Evolutionary conservation across 768 basidiomycete species (phyloP), one percentile per base, ranked within the genome.

Genomic region (Gloeopeniophorella convolvens): DNA sequence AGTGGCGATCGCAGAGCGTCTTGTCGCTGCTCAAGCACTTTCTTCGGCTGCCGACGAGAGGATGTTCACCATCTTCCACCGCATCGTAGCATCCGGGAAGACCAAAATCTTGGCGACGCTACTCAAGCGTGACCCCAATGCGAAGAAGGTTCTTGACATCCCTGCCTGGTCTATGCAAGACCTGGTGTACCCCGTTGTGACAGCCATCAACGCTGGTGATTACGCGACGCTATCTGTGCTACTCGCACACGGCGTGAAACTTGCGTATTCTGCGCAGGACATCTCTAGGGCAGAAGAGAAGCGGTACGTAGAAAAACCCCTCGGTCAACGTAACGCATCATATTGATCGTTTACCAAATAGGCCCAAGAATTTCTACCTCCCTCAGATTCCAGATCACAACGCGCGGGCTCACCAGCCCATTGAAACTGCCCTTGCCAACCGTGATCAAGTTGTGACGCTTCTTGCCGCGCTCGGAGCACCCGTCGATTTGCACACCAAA

Each of bases 11-110:
- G 63, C 55, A 1, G 62, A 63, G 49, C 59, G 58, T 44, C 58
- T 70, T 3, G 32, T 69, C 18, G 52, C 61, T 0, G 57, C 58
- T 12, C 65, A 64, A 18, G 67, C 65, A 1, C 47, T 59, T 3
- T 64, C 63, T 8, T 62, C 64, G 0, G 55, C 63, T 23, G 68
- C 65, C 0, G 63, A 69, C 41, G 55, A 57, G 1, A 43, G 51
- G 7, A 51, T 65, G 20, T 42, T 61, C 36, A 64, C 68, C 3
- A 57, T 65, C 23, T 64, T 70, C 53, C 68, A 68, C 51, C 59
- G 58, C 18, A 31, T 66, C 9, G 65, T 68, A 11, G 42, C 48
- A 16, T 27, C 54, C 4, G 20, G 47, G 20, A 64, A 61, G 32
- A 54, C 62, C 7, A 42, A 54, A n/a, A 52, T 68, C 18, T 56